These are phyloP conservation scores for Mollisia scopiformis DNA, from an alignment of 2,329 filamentous ascomycete species.

Conservation along the genomic window DNA sequence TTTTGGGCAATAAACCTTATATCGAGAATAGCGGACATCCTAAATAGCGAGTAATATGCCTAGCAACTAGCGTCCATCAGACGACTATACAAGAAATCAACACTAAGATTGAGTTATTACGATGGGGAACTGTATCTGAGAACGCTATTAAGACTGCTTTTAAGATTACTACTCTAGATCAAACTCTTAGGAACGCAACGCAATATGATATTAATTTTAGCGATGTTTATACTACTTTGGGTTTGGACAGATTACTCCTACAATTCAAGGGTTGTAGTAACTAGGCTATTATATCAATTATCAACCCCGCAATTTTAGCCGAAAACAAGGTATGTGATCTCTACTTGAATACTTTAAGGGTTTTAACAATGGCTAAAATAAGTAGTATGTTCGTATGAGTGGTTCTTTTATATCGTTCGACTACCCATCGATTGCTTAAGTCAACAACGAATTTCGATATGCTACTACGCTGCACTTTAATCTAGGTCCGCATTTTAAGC, in stretches of 20 bases:
- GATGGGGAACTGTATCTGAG: background rate
- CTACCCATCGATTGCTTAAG: background rate
- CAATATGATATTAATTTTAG: background rate
- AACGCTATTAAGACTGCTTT: background rate
- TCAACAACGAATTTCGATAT: background rate
- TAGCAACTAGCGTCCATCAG: background rate
- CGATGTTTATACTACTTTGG: background rate
- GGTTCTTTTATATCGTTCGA: background rate
- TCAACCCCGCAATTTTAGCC: background rate
- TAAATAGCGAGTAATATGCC: background rate
- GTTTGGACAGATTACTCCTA: background rate
- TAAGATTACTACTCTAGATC: background rate
- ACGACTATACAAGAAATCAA: background rate
- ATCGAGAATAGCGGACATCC: background rate
- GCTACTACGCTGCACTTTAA: background rate
- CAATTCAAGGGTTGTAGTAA: background rate
- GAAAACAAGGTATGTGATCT: background rate
- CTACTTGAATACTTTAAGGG: background rate
- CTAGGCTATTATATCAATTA: background rate
- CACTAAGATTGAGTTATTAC: background rate
- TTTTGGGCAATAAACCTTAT: background rate
- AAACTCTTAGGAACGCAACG: background rate
- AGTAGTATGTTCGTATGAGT: background rate
- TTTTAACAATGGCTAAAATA: background rate
- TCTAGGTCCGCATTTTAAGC: background rate